A percentile compares a stretch with the other conserved stretches of the same genome.
phyloP scores from a whole-genome alignment of 1,284 basidiomycete genomes.

The Apiotrichum mycotoxinovorans region DNA sequence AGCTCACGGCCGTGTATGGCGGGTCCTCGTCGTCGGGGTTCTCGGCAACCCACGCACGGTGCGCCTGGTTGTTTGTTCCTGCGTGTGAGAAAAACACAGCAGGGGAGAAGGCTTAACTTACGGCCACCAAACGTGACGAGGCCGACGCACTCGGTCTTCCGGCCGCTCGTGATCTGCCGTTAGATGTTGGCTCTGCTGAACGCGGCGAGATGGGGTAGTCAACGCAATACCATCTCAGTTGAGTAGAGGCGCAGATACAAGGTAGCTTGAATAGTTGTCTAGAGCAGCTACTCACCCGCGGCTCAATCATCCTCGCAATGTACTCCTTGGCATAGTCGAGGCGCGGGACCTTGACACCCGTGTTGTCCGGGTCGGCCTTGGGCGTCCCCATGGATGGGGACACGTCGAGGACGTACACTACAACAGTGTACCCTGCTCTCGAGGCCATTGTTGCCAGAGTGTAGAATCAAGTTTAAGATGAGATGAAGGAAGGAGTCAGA shows the following conservation, averaged over 20 bases:
- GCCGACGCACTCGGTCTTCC: slow-evolving; percentile 88
- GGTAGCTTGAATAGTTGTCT: slow-evolving; percentile 5
- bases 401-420: slow-evolving; percentile 72
- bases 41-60: slow-evolving; percentile 51
- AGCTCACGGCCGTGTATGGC: slow-evolving; percentile 67
- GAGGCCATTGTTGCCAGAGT: slow-evolving; percentile 27
- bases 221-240: too few relatives aligned
- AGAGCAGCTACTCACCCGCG: slow-evolving; percentile 60
- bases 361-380: slow-evolving; percentile 58
- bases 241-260: background rate
- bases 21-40: slow-evolving; percentile 42
- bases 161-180: slow-evolving; percentile 72
- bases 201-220: too few relatives aligned
- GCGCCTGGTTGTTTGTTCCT: slow-evolving; percentile 70
- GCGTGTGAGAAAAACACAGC: background rate
- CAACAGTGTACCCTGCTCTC: slow-evolving; percentile 43
- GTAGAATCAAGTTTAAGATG: too few relatives aligned
- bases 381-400: slow-evolving; percentile 76
- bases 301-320: slow-evolving; percentile 80
- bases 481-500: too few relatives aligned
- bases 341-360: slow-evolving; percentile 64
- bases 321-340: slow-evolving; percentile 79
- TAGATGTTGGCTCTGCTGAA: too few relatives aligned
- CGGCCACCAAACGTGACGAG: slow-evolving; percentile 80
- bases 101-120: slow-evolving; percentile 40